Conservation (phyloP, 129 eudicot genomes). For the Helichrysum umbraculigerum region DNA sequence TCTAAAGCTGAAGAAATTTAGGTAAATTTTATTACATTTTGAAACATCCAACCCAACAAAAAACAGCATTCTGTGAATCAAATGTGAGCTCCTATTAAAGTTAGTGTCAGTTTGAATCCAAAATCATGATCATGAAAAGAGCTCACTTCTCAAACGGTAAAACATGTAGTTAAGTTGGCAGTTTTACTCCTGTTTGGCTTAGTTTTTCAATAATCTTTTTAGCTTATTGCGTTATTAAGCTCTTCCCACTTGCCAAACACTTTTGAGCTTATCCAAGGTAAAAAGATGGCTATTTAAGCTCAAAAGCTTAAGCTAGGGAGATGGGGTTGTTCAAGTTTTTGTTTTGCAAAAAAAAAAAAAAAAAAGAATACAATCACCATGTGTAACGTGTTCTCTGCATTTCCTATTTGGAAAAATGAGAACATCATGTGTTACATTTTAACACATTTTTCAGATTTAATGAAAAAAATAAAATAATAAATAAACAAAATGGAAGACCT, state of each 20-base stretch:
- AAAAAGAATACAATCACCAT: too few relatives aligned
- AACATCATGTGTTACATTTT: not conserved
- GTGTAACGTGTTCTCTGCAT: not conserved
- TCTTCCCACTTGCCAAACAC: too few relatives aligned
- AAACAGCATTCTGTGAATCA: not conserved
- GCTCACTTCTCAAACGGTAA: not conserved
- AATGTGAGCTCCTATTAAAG: not conserved
- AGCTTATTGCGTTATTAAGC: too few relatives aligned
- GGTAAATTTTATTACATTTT: not conserved
- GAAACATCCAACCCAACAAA: not conserved
- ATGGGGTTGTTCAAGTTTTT: too few relatives aligned
- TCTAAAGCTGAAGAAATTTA: not conserved
- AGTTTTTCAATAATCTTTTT: too few relatives aligned
- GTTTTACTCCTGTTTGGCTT: too few relatives aligned
- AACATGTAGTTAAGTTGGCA: not conserved
- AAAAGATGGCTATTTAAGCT: too few relatives aligned
- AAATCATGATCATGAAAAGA: not conserved
- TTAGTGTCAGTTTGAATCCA: not conserved
- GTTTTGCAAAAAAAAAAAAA: not conserved
- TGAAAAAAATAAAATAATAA: not conserved
- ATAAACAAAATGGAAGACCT: not conserved
- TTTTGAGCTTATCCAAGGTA: too few relatives aligned
- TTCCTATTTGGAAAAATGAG: too few relatives aligned
- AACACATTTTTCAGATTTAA: not conserved
- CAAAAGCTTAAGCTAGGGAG: too few relatives aligned